Base-by-base conservation (phyloP, 2,329 filamentous ascomycete species). In the Balansia obtecta region DNA sequence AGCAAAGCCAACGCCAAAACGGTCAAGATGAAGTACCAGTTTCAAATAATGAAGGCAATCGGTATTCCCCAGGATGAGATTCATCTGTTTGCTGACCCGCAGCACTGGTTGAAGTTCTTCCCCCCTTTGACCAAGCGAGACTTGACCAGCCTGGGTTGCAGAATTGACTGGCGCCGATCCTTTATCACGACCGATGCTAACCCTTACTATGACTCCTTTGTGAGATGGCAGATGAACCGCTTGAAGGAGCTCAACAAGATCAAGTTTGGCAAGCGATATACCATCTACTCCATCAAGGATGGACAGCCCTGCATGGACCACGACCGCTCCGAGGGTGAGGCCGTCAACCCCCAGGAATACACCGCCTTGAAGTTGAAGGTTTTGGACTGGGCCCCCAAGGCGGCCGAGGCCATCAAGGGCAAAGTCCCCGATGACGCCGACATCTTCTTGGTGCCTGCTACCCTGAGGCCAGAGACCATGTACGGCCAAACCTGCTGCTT, bases 401-500 rank as follows among this genome's bases (percentile, higher is more conserved):
- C 88, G 22, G 79, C 81, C 56, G 79, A 85, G 57, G 71, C 79
- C 49, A 70, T 97, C 52, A 77, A 84, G 64, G 83, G 80, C 56
- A 93, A 91, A 71, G 71, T 97, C 4, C 86, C 91, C 6, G 76
- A 82, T 37, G 82, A 79, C 56, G 84, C 87, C 44, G 85, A 85
- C 54, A 84, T 96, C 51, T 97, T 85, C 72, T 85, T 97, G 61
- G 81, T 97, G 12, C 86, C 93, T 12, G 93, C 93, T 15, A 97
- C 93, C 50, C 77, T 98, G 54, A 79, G 93, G 54, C 88, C 93
- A 2, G 93, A 98, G 74, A 98, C 93, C 37, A 97, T 98, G 91
- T 98, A 97, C 65, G 94, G 94, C 40, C 93, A 97, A 69, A 94
- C 83, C 4, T 94, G 88, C 71, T 95, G 90, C 66, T 98, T 97